These are phyloP conservation scores for Eleusine indica DNA, from an alignment of 176 grass and related monocot species.

Conservation along the genomic window DNA sequence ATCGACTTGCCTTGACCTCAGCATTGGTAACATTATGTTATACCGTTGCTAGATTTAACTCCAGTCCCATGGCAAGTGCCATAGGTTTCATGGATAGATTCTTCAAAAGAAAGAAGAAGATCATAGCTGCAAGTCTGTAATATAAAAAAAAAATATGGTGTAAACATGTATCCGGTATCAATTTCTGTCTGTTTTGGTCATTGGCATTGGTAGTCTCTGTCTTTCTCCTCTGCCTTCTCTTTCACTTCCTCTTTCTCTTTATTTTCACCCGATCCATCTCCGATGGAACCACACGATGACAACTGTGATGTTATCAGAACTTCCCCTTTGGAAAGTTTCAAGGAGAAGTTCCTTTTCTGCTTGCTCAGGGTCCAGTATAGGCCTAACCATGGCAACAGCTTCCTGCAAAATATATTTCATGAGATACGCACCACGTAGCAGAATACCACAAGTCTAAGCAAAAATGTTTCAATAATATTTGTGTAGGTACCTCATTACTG, in stretches of 20 bases:
- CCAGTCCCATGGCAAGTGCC: conserved; percentile 69
- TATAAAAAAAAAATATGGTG: conserved; percentile 20
- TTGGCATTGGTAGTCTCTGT: neutral
- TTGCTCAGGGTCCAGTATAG: conserved; percentile 66
- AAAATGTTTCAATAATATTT: neutral
- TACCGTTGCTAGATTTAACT: conserved; percentile 66
- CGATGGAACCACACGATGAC: conserved; percentile 67
- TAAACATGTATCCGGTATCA: conserved; percentile 23
- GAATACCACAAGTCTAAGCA: neutral
- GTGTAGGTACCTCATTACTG: conserved; percentile 60
- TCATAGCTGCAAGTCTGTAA: conserved; percentile 51
- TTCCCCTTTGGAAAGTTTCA: conserved; percentile 79
- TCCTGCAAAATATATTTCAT: conserved; percentile 54
- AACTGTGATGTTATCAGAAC: conserved; percentile 84
- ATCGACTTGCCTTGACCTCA: conserved; percentile 72
- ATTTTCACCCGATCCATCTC: conserved; percentile 7
- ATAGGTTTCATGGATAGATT: conserved; percentile 82
- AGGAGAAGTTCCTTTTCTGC: conserved; percentile 73
- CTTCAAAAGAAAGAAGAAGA: conserved; percentile 88
- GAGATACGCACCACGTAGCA: neutral
- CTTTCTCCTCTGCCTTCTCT: neutral
- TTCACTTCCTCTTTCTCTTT: neutral
- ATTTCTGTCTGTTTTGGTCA: conserved; percentile 21
- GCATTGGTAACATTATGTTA: conserved; percentile 65
- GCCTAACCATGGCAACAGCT: conserved; percentile 77